A percentile compares a stretch with the other conserved stretches of the same genome.
Evolutionary conservation across 1,284 basidiomycete genomes (phyloP).

Genomic region (Pseudozyma sp.): DNA sequence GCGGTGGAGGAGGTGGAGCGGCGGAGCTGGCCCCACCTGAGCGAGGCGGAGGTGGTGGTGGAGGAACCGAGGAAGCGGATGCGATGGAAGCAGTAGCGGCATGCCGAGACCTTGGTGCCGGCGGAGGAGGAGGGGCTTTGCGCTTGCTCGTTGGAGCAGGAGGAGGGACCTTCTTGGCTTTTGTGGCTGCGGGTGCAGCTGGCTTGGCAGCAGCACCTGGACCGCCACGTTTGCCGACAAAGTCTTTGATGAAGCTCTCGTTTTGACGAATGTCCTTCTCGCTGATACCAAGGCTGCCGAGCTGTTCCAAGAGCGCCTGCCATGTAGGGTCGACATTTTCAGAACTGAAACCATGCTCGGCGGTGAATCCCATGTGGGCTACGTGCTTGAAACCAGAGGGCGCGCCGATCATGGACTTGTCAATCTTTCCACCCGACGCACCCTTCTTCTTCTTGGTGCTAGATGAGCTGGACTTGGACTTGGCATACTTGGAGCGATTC

Average conservation of each 20-base stretch:
- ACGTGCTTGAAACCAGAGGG: slow-evolving; percentile 86
- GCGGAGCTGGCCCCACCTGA: slow-evolving; percentile 70
- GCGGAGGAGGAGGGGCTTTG: slow-evolving; percentile 62
- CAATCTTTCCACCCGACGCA: slow-evolving; percentile 75
- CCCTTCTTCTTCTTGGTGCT: slow-evolving; percentile 71
- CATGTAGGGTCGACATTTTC: slow-evolving; percentile 92
- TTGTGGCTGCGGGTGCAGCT: slow-evolving; percentile 70
- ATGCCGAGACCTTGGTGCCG: slow-evolving; percentile 49
- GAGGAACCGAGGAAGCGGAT: slow-evolving; percentile 28
- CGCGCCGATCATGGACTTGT: slow-evolving; percentile 90
- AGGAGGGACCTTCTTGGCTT: slow-evolving; percentile 74
- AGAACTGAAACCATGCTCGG: slow-evolving; percentile 85
- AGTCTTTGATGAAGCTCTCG: slow-evolving; percentile 89
- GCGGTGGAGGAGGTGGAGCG: slow-evolving; percentile 69
- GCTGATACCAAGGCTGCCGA: slow-evolving; percentile 78
- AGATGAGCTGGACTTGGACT: slow-evolving; percentile 52
- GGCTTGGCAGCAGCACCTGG: slow-evolving; percentile 30
- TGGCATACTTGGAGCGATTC: slow-evolving; percentile 75
- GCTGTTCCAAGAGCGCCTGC: slow-evolving; percentile 80
- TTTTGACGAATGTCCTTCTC: slow-evolving; percentile 77
- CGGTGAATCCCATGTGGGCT: slow-evolving; percentile 94
- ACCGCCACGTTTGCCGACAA: slow-evolving; percentile 76
- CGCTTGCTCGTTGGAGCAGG: slow-evolving; percentile 69
- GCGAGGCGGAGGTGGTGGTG: slow-evolving; percentile 66
- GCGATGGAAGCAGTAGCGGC: slow-evolving; percentile 36